phyloP scores from a whole-genome alignment of 768 basidiomycete genomes.

The Imleria badia region DNA sequence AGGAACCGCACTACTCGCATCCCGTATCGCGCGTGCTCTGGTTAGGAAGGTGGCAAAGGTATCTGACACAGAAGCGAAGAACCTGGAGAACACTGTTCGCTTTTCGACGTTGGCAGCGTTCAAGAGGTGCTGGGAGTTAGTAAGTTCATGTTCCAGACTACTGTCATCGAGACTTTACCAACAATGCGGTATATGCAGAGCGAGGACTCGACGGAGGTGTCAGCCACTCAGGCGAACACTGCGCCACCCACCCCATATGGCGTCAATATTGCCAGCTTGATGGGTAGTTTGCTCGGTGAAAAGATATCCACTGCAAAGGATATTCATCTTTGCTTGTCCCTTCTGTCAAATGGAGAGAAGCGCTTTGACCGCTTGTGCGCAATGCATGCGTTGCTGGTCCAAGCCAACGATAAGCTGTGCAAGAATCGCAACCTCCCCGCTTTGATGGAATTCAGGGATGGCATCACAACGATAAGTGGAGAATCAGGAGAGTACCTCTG shows the following conservation, averaged over 20 bases:
- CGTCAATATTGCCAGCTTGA: conserved; percentile 32
- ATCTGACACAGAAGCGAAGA: conserved; percentile 13
- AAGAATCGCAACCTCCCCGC: conserved; percentile 19
- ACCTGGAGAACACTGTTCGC: conserved; percentile 14
- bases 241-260: conserved; percentile 14
- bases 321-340: conserved; percentile 29
- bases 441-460: conserved; percentile 20
- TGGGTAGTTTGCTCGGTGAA: conserved; percentile 33
- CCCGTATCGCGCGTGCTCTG: conserved; percentile 16
- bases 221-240: neutral
- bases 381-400: conserved; percentile 35
- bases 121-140: conserved; percentile 14
- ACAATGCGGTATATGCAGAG: conserved; percentile 10
- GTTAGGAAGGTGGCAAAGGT: neutral
- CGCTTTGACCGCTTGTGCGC: conserved; percentile 32
- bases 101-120: conserved; percentile 13
- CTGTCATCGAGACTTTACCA: neutral
- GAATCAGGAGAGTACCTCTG: conserved; percentile 23
- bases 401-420: conserved; percentile 35
- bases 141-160: conserved; percentile 4
- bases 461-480: conserved; percentile 9
- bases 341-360: conserved; percentile 21
- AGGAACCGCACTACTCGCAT: conserved; percentile 13
- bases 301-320: conserved; percentile 27
- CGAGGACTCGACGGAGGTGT: conserved; percentile 6